These are phyloP conservation scores for Coprinellus micaceus DNA, from an alignment of 768 basidiomycete genomes.

Conservation along the genomic window DNA sequence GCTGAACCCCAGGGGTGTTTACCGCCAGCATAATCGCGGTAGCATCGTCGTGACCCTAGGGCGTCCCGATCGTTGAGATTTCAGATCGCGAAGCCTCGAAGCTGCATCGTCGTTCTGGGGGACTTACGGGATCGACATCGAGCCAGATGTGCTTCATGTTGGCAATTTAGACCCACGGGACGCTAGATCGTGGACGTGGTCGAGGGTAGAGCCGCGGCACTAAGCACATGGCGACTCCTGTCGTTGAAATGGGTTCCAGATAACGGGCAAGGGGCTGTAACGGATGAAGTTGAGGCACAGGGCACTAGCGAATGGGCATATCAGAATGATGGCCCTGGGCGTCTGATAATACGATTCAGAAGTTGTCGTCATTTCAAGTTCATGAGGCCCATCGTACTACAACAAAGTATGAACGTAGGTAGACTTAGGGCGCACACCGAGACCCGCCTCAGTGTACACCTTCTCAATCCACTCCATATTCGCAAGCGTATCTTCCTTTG, in stretches of 20 bases:
- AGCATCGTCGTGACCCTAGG: conserved; percentile 89
- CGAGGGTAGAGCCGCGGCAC: too few species aligned
- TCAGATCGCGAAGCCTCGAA: background rate
- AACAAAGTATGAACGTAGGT: conserved; percentile 6
- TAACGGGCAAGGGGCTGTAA: too few species aligned
- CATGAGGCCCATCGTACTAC: too few species aligned
- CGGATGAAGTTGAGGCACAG: too few species aligned
- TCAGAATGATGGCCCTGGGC: too few species aligned
- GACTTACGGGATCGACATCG: conserved; percentile 61
- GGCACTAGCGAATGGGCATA: too few species aligned
- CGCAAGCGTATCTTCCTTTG: conserved; percentile 47
- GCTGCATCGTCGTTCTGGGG: background rate
- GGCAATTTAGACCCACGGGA: too few species aligned
- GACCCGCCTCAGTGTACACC: conserved; percentile 40
- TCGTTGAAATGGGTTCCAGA: too few species aligned
- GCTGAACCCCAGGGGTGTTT: conserved; percentile 57
- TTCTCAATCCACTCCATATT: conserved; percentile 59
- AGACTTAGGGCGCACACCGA: conserved; percentile 21
- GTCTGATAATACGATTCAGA: too few species aligned
- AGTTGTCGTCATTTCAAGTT: too few species aligned
- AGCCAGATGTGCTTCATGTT: conserved; percentile 49
- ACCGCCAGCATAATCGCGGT: conserved; percentile 77
- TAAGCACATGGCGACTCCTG: too few species aligned
- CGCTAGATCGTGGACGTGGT: too few species aligned
- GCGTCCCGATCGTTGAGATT: background rate